These are phyloP conservation scores for Elsinoe ampelina DNA, from an alignment of 2,329 filamentous ascomycete genomes.

Conservation along the genomic window DNA sequence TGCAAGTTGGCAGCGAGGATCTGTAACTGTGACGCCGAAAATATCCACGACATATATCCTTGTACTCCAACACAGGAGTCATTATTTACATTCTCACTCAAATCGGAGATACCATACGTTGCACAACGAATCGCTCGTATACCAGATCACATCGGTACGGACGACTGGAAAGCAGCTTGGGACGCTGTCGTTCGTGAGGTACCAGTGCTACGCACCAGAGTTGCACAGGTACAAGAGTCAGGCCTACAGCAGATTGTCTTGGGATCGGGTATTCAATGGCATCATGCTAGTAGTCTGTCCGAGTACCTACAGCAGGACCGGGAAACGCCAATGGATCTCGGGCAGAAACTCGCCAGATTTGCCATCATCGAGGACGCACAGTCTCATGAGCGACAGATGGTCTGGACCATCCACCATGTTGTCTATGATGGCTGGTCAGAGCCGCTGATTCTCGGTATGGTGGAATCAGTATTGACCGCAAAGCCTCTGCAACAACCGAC, in stretches of 20 bases:
- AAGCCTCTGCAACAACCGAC: background rate
- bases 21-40: constrained; percentile 21
- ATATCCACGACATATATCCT: constrained; percentile 33
- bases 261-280: constrained; percentile 25
- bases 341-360: constrained; percentile 30
- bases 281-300: constrained; percentile 21
- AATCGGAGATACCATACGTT: constrained; percentile 30
- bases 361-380: constrained; percentile 24
- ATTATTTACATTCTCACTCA: constrained; percentile 30
- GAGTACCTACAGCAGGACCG: constrained; percentile 30
- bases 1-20: constrained; percentile 30
- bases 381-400: constrained; percentile 18
- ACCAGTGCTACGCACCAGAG: constrained; percentile 32
- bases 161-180: constrained; percentile 30
- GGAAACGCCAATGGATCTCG: constrained; percentile 31
- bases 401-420: constrained; percentile 32
- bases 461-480: constrained; percentile 17
- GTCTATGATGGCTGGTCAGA: constrained; percentile 34
- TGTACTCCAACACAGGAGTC: constrained; percentile 36
- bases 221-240: constrained; percentile 2
- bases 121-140: constrained; percentile 30
- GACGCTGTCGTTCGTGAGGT: constrained; percentile 25
- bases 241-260: constrained; percentile 20
- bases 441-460: constrained; percentile 26
- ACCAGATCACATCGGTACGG: constrained; percentile 24